Conservation (phyloP, 106 monocot species). For the Ottelia alismoides region DNA sequence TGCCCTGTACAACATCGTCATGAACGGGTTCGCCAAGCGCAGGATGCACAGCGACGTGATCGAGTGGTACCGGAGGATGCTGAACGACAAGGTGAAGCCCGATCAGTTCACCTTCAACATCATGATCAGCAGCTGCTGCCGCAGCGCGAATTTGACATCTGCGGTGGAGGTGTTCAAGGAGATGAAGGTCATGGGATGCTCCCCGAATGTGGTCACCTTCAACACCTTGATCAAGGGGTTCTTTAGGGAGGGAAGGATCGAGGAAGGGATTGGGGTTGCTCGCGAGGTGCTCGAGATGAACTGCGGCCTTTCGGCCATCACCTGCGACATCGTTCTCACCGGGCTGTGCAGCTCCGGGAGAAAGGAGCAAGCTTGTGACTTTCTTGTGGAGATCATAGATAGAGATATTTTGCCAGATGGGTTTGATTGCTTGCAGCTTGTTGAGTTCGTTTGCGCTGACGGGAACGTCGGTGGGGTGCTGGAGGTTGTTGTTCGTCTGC, state of each 20-base stretch:
- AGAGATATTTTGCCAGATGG: constrained; percentile 38
- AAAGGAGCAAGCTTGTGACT: constrained; percentile 23
- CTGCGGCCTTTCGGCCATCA: constrained; percentile 26
- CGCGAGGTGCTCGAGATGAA: constrained; percentile 85
- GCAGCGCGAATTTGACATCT: constrained; percentile 18
- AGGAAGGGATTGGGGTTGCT: constrained; percentile 54
- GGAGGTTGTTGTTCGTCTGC: constrained; percentile 31
- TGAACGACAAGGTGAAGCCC: constrained; percentile 46
- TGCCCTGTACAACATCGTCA: constrained; percentile 48
- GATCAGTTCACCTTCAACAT: constrained; percentile 66
- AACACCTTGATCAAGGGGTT: constrained; percentile 66
- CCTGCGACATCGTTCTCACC: constrained; percentile 56
- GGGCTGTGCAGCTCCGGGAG: constrained; percentile 43
- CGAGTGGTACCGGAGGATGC: constrained; percentile 35
- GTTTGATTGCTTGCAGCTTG: constrained; percentile 48
- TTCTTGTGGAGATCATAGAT: constrained; percentile 34
- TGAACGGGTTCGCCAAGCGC: constrained; percentile 25
- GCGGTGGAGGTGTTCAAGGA: constrained; percentile 42
- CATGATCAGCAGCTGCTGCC: constrained; percentile 34
- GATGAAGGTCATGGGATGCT: constrained; percentile 39
- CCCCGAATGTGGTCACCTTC: constrained; percentile 66
- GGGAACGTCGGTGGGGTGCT: constrained; percentile 29
- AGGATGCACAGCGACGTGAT: constrained; percentile 17
- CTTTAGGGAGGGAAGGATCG: constrained; percentile 30
- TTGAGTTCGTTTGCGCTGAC: constrained; percentile 31